Evolutionary conservation across 2,329 filamentous ascomycete species (phyloP), one percentile per base, ranked within the genome.

Genomic region (Aspergillus floridensis): DNA sequence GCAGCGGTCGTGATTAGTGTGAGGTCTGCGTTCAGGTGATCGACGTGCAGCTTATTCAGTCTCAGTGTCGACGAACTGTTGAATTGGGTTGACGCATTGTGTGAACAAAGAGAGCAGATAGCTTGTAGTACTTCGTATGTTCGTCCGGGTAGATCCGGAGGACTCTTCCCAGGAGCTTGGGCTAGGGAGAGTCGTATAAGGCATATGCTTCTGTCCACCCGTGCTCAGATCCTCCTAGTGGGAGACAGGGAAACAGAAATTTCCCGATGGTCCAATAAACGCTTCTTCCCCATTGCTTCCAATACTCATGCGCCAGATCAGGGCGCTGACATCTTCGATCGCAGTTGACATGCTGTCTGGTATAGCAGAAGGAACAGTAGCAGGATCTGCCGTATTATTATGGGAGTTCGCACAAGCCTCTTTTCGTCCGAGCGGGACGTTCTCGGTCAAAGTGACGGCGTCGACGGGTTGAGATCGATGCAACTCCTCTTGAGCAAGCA

Each of bases 221-320:
- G 11, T 10, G 22, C 26, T 24, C 14, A n/a, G 4, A n/a, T 29
- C 38, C 10, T 44, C 35, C 32, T 22, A n/a, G 14, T 47, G 19
- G 14, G 10, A 24, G 22, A 56, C 41, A 4, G 53, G 53, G 19
- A 56, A 56, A 16, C 53, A 56, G 16, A 56, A 56, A 16, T 56
- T 56, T 5, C 53, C 44, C 10, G 53, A 56, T 6, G 53, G 53
- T 4, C 53, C 53, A 21, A 56, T 48, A n/a, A 56, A 56, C 2
- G 53, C 26, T 31, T 21, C 22, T 10, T 56, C 53, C 3, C 53
- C 53, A 21, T 51, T 46, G 57, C 54, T 48, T 54, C 51, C 47
- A 52, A 54, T 38, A 12, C 22, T 56, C 53, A 56, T 35, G 1
- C 53, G 41, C 53, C 53, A 56, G 7, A 56, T 48, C 16, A 56